Percentiles rank a stretch among this genome's conserved stretches.
Evolutionary conservation across 148 eudicot species (phyloP).

Genomic region (Diospyros kaki): DNA sequence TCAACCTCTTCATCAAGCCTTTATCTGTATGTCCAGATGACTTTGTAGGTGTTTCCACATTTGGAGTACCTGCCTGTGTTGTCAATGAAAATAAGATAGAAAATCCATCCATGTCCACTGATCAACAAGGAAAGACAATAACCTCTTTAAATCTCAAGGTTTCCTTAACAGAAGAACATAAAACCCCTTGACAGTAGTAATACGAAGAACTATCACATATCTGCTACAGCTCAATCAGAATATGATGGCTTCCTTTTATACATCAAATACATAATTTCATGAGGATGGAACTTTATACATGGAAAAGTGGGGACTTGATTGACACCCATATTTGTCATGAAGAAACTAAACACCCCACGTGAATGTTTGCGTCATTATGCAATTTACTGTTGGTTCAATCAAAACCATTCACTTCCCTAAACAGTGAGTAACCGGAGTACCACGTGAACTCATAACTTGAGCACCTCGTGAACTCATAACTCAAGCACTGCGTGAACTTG

Average conservation of each 20-base stretch:
- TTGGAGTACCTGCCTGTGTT: constrained; percentile 58
- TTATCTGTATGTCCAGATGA: constrained; percentile 60
- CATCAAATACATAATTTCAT: background rate
- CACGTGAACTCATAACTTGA: background rate
- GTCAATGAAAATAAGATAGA: constrained; percentile 9
- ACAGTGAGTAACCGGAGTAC: background rate
- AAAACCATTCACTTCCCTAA: background rate
- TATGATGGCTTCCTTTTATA: background rate
- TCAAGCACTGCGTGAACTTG: background rate
- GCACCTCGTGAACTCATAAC: background rate
- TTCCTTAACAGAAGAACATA: constrained; percentile 23
- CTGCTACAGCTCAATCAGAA: constrained; percentile 3
- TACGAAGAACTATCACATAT: background rate
- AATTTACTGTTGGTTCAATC: too few relatives aligned
- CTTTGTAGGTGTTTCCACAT: constrained; percentile 67
- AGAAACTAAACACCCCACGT: background rate
- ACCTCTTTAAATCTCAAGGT: constrained; percentile 16
- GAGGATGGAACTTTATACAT: background rate
- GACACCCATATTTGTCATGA: background rate
- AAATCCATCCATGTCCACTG: background rate
- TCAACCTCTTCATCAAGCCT: constrained; percentile 62
- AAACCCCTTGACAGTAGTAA: background rate
- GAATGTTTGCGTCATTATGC: background rate
- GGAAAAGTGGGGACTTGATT: background rate
- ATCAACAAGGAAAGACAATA: background rate